Conservation (phyloP, 176 grass and related monocot genomes). For the Oropetium thomaeum region DNA sequence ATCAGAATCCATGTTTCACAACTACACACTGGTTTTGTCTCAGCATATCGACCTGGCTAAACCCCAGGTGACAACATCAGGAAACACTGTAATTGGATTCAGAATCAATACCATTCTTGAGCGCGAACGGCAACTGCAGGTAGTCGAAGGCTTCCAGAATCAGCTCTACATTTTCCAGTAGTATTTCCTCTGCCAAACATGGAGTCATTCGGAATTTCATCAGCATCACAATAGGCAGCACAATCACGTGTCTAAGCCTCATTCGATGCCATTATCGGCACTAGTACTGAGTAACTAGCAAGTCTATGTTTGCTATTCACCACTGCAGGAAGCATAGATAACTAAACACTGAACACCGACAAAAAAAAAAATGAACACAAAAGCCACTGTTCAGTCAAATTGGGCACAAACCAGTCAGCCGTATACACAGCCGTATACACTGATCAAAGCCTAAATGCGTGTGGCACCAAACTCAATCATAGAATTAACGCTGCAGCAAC, state of each 20-base stretch:
- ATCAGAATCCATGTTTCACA: constrained; percentile 14
- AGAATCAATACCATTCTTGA: constrained; percentile 69
- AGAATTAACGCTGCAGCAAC: not conserved
- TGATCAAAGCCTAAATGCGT: not conserved
- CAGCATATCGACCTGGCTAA: not conserved
- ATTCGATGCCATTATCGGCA: not conserved
- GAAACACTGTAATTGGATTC: not conserved
- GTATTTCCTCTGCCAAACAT: constrained; percentile 69
- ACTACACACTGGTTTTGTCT: not conserved
- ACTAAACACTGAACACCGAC: not conserved
- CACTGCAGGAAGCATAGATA: not conserved
- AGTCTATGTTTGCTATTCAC: not conserved
- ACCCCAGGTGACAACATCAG: not conserved
- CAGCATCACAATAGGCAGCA: constrained; percentile 13
- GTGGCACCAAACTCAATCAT: not conserved
- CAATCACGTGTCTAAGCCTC: not conserved
- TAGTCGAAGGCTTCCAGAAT: constrained; percentile 98
- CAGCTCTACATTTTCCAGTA: constrained; percentile 88
- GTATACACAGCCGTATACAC: too few relatives aligned
- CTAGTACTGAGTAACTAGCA: not conserved
- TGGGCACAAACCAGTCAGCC: not conserved
- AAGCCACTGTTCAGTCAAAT: not conserved
- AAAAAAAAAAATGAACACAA: too few relatives aligned
- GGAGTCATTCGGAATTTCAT: not conserved
- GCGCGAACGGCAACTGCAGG: constrained; percentile 86